phyloP scores from a whole-genome alignment of 257 asterid genomes.

The Nicotiana sylvestris region DNA sequence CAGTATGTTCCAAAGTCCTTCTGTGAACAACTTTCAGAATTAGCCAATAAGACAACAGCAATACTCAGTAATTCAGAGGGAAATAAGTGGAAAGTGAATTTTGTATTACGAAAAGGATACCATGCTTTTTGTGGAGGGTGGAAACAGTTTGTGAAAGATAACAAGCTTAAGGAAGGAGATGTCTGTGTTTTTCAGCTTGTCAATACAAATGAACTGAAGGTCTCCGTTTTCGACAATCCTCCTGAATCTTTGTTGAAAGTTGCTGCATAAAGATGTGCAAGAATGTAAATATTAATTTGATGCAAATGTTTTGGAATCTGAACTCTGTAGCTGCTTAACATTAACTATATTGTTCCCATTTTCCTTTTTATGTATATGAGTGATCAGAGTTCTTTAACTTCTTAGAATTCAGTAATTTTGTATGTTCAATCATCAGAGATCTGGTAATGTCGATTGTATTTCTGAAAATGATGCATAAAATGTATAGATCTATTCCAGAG shows the following conservation, averaged over 20 bases:
- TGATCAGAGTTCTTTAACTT: neutral
- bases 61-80: neutral
- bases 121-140: conserved; percentile 18
- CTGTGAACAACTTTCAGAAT: neutral
- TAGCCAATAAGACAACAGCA: neutral
- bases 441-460: neutral
- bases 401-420: neutral
- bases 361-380: neutral
- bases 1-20: conserved; percentile 10
- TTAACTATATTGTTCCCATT: neutral
- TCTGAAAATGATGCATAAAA: neutral
- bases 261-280: neutral
- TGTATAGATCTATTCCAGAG: too few relatives aligned
- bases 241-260: neutral
- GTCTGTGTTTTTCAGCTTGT: conserved; percentile 23
- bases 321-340: neutral
- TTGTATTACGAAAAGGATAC: neutral
- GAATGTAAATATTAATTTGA: neutral
- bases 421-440: neutral
- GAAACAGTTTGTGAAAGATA: conserved; percentile 8
- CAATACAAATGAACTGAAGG: neutral
- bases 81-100: conserved; percentile 14
- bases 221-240: neutral
- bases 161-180: conserved; percentile 15
- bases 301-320: neutral